phyloP scores from a whole-genome alignment of 2,329 filamentous ascomycete species.

The Fusarium multiceps region DNA sequence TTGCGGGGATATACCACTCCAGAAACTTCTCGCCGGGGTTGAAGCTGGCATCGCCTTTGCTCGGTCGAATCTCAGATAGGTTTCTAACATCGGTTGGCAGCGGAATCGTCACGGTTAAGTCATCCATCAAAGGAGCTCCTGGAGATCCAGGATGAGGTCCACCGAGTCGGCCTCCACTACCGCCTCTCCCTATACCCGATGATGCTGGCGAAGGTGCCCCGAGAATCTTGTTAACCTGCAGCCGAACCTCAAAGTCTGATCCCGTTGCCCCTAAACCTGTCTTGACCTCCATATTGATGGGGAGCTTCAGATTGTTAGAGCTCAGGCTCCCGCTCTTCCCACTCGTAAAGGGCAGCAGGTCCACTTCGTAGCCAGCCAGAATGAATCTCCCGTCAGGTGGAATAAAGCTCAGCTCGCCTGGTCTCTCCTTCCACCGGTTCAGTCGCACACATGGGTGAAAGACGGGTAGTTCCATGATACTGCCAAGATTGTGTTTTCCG shows the following conservation, averaged over 20 bases:
- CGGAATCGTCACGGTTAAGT: conserved; percentile 81
- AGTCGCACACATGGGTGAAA: conserved; percentile 96
- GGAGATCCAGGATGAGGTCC: conserved; percentile 64
- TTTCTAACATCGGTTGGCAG: conserved; percentile 84
- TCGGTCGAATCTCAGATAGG: conserved; percentile 82
- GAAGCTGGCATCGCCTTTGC: conserved; percentile 85
- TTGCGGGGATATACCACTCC: conserved; percentile 85
- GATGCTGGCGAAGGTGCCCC: conserved; percentile 52
- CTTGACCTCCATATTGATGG: conserved; percentile 83
- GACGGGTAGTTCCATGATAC: conserved; percentile 85
- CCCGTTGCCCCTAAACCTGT: conserved; percentile 80
- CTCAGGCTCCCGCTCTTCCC: conserved; percentile 65
- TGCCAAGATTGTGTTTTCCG: conserved; percentile 79
- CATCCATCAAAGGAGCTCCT: conserved; percentile 74
- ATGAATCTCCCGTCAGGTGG: conserved; percentile 95
- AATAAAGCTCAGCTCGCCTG: conserved; percentile 93
- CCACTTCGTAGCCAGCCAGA: conserved; percentile 92
- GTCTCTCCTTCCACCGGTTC: conserved; percentile 87
- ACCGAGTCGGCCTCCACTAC: conserved; percentile 55
- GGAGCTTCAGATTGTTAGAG: conserved; percentile 78
- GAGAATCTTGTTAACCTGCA: conserved; percentile 77
- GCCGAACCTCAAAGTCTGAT: conserved; percentile 87
- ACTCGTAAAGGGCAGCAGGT: conserved; percentile 79
- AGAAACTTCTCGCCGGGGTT: conserved; percentile 76
- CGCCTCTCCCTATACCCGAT: conserved; percentile 55